Evolutionary conservation across 2,329 filamentous ascomycete species (phyloP).

Genomic region (Seiridium unicorne): DNA sequence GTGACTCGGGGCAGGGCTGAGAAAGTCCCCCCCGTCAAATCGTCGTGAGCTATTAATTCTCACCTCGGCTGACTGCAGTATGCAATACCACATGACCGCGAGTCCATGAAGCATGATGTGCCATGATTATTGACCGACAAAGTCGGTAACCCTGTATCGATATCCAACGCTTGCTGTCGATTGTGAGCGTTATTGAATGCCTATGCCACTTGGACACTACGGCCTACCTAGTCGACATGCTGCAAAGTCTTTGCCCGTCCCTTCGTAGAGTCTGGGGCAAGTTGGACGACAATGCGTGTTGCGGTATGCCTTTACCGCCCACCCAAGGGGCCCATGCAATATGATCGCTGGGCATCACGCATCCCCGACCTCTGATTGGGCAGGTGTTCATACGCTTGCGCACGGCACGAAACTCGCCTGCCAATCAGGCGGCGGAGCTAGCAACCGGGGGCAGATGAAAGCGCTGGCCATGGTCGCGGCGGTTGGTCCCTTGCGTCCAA

Average conservation of each 20-base stretch:
- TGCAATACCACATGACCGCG: not conserved
- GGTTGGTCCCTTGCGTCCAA: slow-evolving; percentile 24
- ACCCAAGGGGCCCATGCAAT: slow-evolving; percentile 33
- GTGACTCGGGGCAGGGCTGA: not conserved
- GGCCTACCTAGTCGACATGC: not conserved
- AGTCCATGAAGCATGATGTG: not conserved
- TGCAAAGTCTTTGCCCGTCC: not conserved
- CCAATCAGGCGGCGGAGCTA: slow-evolving; percentile 33
- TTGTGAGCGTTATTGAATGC: not conserved
- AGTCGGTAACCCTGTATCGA: no score
- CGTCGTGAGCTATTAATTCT: not conserved
- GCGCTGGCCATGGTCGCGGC: slow-evolving; percentile 21
- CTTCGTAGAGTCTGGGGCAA: not conserved
- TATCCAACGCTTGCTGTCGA: not conserved
- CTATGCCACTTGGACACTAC: not conserved
- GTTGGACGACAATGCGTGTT: not conserved
- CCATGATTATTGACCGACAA: not conserved
- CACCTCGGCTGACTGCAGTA: not conserved
- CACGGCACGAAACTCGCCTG: slow-evolving; percentile 18
- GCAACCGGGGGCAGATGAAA: slow-evolving; percentile 23
- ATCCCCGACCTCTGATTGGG: slow-evolving; percentile 35
- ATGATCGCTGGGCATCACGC: slow-evolving; percentile 39
- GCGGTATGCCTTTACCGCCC: slow-evolving; percentile 40
- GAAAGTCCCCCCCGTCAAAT: not conserved
- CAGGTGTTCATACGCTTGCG: slow-evolving; percentile 17